Percentiles rank a stretch among this genome's conserved stretches.
phyloP scores from a whole-genome alignment of 2,329 filamentous ascomycete species.

The Claviceps sp. region DNA sequence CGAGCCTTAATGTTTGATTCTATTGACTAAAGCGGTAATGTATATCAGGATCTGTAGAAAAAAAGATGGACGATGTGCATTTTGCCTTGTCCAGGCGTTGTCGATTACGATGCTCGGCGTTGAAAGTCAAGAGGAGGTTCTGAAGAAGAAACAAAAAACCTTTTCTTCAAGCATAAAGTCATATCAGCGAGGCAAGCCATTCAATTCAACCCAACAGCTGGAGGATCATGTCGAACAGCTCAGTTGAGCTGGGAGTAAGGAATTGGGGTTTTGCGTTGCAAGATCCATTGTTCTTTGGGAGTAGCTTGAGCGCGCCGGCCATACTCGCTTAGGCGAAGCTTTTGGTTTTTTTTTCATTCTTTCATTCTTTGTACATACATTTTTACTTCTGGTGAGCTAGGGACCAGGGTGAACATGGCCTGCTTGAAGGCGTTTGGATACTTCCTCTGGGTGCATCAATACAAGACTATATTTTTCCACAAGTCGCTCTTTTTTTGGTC shows the following conservation, averaged over 20 bases:
- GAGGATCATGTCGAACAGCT: not conserved
- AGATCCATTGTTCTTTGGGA: not conserved
- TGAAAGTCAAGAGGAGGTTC: not conserved
- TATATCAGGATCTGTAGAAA: constrained; percentile 13
- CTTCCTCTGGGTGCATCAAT: constrained; percentile 1
- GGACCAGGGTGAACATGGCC: not conserved
- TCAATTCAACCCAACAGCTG: not conserved
- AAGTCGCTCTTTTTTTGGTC: not conserved
- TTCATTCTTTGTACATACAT: not conserved
- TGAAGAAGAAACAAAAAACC: not conserved
- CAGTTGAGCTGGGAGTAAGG: not conserved
- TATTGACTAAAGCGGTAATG: constrained; percentile 11
- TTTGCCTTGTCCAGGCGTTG: constrained; percentile 8
- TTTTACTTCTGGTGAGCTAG: not conserved
- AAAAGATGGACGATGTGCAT: constrained; percentile 3
- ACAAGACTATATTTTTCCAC: not conserved
- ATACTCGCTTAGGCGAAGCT: not conserved
- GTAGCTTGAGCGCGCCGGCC: not conserved
- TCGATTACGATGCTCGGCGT: not conserved
- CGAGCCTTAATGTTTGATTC: constrained; percentile 4
- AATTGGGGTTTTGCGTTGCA: not conserved
- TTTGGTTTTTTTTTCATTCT: not conserved
- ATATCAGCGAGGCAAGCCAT: not conserved
- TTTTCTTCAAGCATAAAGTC: not conserved
- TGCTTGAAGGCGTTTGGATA: not conserved